A percentile compares a stretch with the other conserved stretches of the same genome.
These are phyloP conservation scores for Pseudonectria buxi DNA, from an alignment of 2,329 filamentous ascomycete species.

Conservation along the genomic window DNA sequence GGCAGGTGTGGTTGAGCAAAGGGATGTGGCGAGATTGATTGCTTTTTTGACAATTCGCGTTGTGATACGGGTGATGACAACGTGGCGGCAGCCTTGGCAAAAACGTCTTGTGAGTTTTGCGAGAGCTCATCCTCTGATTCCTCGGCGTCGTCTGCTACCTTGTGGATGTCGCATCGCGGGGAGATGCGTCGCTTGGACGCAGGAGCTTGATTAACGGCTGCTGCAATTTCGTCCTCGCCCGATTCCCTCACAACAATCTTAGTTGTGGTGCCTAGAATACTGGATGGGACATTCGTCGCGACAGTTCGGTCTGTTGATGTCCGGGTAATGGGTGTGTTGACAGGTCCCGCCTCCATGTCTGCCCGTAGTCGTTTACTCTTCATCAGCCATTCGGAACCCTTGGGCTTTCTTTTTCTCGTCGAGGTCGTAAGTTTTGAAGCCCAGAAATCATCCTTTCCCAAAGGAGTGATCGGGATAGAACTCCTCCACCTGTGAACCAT, in stretches of 20 bases:
- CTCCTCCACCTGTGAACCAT: constrained; percentile 29
- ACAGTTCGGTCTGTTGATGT: constrained; percentile 3
- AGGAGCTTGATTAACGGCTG: background rate
- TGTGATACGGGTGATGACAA: constrained; percentile 24
- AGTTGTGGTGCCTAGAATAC: no score
- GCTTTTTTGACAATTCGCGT: constrained; percentile 1
- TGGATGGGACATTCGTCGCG: background rate
- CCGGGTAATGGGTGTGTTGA: constrained; percentile 14
- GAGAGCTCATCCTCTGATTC: constrained; percentile 12
- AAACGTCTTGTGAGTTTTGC: constrained; percentile 3
- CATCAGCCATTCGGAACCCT: constrained; percentile 27
- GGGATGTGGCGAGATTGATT: background rate
- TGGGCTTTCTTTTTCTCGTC: constrained; percentile 19
- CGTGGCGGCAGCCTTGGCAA: constrained; percentile 16
- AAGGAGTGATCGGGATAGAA: constrained; percentile 9
- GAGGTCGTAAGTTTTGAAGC: constrained; percentile 9
- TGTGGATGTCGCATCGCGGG: constrained; percentile 7
- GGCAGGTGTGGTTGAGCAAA: background rate
- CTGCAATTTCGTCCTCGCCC: no score
- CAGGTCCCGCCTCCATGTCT: constrained; percentile 15
- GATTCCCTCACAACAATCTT: no score
- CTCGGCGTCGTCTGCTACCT: constrained; percentile 1
- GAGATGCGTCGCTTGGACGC: constrained; percentile 10
- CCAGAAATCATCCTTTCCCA: constrained; percentile 16
- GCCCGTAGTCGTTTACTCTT: constrained; percentile 23